phyloP scores from a whole-genome alignment of 2,329 filamentous ascomycete species.

The Penicillium glabrum region DNA sequence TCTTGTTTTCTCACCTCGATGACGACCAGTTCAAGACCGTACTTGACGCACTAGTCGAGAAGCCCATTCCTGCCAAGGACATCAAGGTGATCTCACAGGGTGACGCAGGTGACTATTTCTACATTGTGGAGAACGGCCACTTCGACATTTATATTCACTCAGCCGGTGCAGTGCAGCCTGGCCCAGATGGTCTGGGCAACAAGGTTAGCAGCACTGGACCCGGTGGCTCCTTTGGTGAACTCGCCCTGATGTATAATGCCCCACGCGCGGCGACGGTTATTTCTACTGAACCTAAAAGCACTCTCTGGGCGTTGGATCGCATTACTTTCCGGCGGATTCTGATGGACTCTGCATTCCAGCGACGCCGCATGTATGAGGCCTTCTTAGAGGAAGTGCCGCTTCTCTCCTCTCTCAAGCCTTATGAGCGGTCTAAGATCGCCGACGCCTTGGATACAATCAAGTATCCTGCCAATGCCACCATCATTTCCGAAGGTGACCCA shows the following conservation, averaged over 20 bases:
- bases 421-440: conserved; percentile 96
- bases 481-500: conserved; percentile 88
- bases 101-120: conserved; percentile 96
- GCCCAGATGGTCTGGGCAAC: conserved; percentile 75
- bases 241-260: conserved; percentile 98
- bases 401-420: conserved; percentile 77
- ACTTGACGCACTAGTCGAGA: conserved; percentile 87
- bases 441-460: conserved; percentile 93
- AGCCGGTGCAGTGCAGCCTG: conserved; percentile 73
- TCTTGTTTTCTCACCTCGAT: conserved; percentile 90
- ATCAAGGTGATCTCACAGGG: conserved; percentile 92
- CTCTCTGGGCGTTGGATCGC: conserved; percentile 91
- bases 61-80: conserved; percentile 88
- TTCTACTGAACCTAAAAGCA: conserved; percentile 74
- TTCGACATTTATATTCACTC: conserved; percentile 91
- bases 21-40: conserved; percentile 89
- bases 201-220: conserved; percentile 80
- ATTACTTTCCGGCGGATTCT: conserved; percentile 96
- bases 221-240: conserved; percentile 92
- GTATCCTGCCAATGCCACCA: conserved; percentile 72
- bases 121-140: conserved; percentile 85
- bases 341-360: conserved; percentile 97
- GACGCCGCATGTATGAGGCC: conserved; percentile 93
- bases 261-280: conserved; percentile 92
- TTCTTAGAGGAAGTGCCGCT: conserved; percentile 94